A percentile compares a stretch with the other conserved stretches of the same genome.
phyloP scores from a whole-genome alignment of 1,284 basidiomycete genomes.

The Cryptococcus jaspeensis region DNA sequence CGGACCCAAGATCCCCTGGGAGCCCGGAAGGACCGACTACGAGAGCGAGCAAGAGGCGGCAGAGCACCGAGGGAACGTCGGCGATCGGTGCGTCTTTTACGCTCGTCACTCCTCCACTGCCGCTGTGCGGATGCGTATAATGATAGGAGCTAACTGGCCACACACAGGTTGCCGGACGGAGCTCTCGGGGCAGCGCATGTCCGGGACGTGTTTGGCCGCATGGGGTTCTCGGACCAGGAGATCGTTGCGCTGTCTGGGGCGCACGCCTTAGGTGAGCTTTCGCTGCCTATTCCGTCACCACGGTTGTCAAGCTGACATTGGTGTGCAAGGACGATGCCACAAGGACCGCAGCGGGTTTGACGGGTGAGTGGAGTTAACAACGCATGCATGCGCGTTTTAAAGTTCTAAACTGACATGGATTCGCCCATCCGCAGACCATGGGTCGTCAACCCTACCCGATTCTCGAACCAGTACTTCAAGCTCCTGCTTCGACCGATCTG shows the following conservation, averaged over 20 bases:
- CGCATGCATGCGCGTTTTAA: background rate
- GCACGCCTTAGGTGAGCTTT: constrained; percentile 56
- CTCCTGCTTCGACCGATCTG: constrained; percentile 55
- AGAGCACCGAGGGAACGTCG: constrained; percentile 49
- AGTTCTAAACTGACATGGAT: background rate
- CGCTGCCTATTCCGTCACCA: too few species aligned
- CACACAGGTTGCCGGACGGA: constrained; percentile 54
- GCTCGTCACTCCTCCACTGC: too few species aligned
- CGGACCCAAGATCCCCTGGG: constrained; percentile 55
- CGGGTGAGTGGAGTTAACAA: constrained; percentile 34
- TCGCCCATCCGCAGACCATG: constrained; percentile 29
- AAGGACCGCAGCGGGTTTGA: constrained; percentile 54
- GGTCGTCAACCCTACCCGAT: constrained; percentile 55
- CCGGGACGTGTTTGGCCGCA: constrained; percentile 55
- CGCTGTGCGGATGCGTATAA: too few species aligned
- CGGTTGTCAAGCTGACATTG: background rate
- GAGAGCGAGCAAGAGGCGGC: constrained; percentile 45
- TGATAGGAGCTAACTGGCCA: background rate
- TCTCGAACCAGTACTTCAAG: constrained; percentile 56
- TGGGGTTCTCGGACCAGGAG: constrained; percentile 59
- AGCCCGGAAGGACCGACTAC: constrained; percentile 55
- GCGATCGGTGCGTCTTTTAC: constrained; percentile 46
- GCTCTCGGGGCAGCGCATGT: constrained; percentile 55
- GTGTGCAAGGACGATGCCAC: constrained; percentile 50
- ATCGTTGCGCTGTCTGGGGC: constrained; percentile 60